Base-by-base conservation (phyloP, 495 filamentous ascomycete genomes). In the Aspergillus bridgeri region DNA sequence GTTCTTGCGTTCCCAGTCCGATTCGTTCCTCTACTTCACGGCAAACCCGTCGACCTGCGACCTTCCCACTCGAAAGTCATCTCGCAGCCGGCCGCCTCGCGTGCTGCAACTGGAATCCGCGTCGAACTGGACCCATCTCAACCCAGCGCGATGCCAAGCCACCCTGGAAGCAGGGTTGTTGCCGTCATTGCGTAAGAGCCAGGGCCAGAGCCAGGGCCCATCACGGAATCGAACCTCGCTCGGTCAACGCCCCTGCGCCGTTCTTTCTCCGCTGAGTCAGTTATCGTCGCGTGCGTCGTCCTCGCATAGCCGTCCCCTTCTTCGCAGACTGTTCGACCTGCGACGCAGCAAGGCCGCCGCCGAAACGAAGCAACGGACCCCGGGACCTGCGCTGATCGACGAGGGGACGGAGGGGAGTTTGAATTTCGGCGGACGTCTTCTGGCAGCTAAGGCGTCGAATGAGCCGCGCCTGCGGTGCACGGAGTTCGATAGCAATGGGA, bases 401-500 rank as follows among this genome's bases (percentile, higher is more conserved):
- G 76, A 79, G 46, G 67, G 68, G 6, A 66, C 66, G 6, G 72
- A 76, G 45, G 70, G 70, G 13, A 64, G 67, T 3, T 75, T 77
- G 59, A 78, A 74, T 48, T 73, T 85, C 52, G 84, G 84, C 51
- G 33, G 33, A 1, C 79, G 90, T 33, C 79, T 79, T 21, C 71
- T 91, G 51, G 79, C 83, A 20, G 81, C 83, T 6, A 93, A 90
- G 71, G 83, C 89, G 2, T 83, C 86, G 8, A 87, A 92, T 59
- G 91, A 96, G 70, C 80, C 90, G 38, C 84, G 87, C 59, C 72
- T 98, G 62, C 81, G 94, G 55, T 98, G 94, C 66, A 98, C 94
- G 1, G 94, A 98, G 72, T 89, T 98, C 62, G 92, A 97, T 63
- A 86, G 87, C 62, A 88, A 89, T 65, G 94, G 94, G n/a, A 86